phyloP scores from a whole-genome alignment of 1,284 basidiomycete genomes.

The Chiua sp. region DNA sequence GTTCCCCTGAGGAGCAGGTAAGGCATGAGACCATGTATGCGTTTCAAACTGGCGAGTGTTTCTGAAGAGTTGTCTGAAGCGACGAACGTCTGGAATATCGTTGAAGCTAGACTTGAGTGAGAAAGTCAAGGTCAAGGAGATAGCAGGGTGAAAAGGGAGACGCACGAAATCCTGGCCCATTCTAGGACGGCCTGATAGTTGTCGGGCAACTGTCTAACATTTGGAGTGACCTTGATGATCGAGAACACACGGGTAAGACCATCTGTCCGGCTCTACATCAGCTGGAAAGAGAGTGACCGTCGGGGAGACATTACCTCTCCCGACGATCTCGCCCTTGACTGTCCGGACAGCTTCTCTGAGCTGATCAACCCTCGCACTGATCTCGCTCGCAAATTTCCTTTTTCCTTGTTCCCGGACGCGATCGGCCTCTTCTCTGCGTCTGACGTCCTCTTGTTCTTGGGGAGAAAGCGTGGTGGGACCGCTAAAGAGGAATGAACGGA shows the following conservation, averaged over 20 bases:
- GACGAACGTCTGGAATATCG: constrained; percentile 94
- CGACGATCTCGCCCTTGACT: constrained; percentile 93
- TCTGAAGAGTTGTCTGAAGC: constrained; percentile 95
- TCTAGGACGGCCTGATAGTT: constrained; percentile 92
- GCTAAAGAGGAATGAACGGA: constrained; percentile 87
- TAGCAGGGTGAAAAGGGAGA: constrained; percentile 20
- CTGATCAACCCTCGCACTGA: constrained; percentile 85
- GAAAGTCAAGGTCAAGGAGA: constrained; percentile 17
- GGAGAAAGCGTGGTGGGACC: constrained; percentile 74
- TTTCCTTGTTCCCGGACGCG: constrained; percentile 88
- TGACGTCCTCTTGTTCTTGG: constrained; percentile 83
- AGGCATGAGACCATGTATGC: constrained; percentile 96
- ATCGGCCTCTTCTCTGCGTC: constrained; percentile 88
- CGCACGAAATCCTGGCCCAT: constrained; percentile 96
- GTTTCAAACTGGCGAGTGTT: constrained; percentile 86
- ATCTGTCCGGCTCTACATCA: constrained; percentile 51
- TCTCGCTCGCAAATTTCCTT: constrained; percentile 86
- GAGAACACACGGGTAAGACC: constrained; percentile 89
- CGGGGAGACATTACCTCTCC: constrained; percentile 58
- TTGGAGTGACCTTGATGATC: constrained; percentile 84
- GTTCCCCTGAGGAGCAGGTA: constrained; percentile 96
- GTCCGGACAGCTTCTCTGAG: constrained; percentile 85
- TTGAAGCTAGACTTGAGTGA: constrained; percentile 78
- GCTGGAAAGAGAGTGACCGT: neutral
- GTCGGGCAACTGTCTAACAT: constrained; percentile 79